phyloP scores from a whole-genome alignment of 176 grass and related monocot genomes.

The Eremochloa ophiuroides region DNA sequence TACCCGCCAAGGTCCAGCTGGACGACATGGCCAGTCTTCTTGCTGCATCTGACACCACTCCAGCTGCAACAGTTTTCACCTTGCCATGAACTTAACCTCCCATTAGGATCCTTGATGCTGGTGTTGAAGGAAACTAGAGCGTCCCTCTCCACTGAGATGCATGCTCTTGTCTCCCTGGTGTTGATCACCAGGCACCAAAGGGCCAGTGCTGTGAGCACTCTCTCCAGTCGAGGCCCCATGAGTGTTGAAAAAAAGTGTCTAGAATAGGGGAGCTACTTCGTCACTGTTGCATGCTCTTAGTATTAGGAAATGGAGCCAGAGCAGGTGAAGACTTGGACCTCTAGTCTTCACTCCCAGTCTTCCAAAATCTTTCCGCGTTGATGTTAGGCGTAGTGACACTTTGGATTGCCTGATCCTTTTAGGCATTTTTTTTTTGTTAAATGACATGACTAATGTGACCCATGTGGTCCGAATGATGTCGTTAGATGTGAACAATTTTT shows the following conservation, averaged over 20 bases:
- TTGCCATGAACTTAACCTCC: constrained; percentile 30
- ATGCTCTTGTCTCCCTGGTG: not conserved
- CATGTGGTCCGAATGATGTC: no score
- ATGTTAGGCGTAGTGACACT: no score
- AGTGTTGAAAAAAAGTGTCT: not conserved
- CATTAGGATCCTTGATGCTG: not conserved
- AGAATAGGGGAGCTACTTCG: not conserved
- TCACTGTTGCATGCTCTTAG: not conserved
- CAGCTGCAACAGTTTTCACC: constrained; percentile 41
- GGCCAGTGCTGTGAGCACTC: not conserved
- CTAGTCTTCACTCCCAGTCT: not conserved
- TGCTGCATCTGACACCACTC: constrained; percentile 35
- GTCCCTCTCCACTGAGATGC: not conserved
- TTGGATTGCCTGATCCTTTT: no score
- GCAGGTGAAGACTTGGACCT: constrained; percentile 16
- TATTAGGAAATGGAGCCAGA: not conserved
- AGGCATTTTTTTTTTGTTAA: no score
- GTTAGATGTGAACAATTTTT: no score
- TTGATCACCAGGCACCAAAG: not conserved
- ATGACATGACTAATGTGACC: no score
- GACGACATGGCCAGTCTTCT: constrained; percentile 32
- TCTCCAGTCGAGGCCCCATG: not conserved
- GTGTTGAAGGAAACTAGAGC: constrained; percentile 7
- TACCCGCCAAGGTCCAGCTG: constrained; percentile 26
- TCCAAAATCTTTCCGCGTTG: no score